Base-by-base conservation (phyloP, 1,284 basidiomycete species). In the Trametes hirsuta region DNA sequence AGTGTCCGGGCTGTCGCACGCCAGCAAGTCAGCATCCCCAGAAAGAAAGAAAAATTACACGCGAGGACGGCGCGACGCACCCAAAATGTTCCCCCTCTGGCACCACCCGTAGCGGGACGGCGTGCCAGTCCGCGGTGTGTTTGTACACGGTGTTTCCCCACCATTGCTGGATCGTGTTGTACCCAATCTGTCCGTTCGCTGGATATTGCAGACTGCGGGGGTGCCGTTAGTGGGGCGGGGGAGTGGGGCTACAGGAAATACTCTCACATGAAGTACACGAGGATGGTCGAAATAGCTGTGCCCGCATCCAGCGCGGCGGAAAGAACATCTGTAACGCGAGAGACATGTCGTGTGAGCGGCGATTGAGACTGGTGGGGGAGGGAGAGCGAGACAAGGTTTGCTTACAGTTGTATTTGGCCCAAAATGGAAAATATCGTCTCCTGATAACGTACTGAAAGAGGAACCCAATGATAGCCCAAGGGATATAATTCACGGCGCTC, bases 271-370 rank as follows among this genome's bases (percentile, higher is more conserved):
- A 83, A 83, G 69, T 80, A 83, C 11, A 82, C 76, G 4, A 83
- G 58, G 11, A 82, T 65, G 2, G 76, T 75, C 5, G 75, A 74
- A 37, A 81, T 68, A 0, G 81, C 81, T 2, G 81, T 75, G 18
- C 82, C 82, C 5, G 76, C 75, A 61, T 83, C 82, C 18, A 83
- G 70, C 10, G 81, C 81, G n/a, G 81, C 82, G 3, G 82, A 83
- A 5, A 83, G 72, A 30, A 82, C 80, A 58, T 82, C 81, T 77
- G 45, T 6, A 15, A 30, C 14, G 11, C 15, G 12, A 37, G 5
- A 25, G 40, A 4, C 8, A 8, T 5, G 30, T 30, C 2, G 8
- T 30, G 40, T 53, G 15, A 61, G 22, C 6, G 22, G 25, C 25
- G 12, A 10, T 53, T 40, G 35, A 41, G 34, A 30, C 36, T 11